A percentile compares a stretch with the other conserved stretches of the same genome.
Conservation (phyloP, 2,329 filamentous ascomycete species). For the Rhytidhysteron rufulum region DNA sequence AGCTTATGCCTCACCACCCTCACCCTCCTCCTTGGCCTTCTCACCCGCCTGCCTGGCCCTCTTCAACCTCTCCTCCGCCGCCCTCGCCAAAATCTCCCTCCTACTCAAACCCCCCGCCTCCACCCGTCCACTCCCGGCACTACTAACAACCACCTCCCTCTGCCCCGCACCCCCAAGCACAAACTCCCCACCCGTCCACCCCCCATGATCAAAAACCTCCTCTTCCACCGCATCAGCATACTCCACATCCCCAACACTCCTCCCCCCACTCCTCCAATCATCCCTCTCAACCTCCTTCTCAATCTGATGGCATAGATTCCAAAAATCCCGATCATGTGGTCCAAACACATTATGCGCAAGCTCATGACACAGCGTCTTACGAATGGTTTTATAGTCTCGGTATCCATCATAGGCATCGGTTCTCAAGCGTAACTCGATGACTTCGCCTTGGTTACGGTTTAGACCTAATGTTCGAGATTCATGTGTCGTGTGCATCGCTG, state of each 20-base stretch:
- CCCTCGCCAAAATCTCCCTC: constrained; percentile 70
- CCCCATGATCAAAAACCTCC: constrained; percentile 37
- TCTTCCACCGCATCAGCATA: constrained; percentile 31
- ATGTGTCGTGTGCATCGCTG: constrained; percentile 74
- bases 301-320: constrained; percentile 82
- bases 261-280: constrained; percentile 72
- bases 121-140: constrained; percentile 20
- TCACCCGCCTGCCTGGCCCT: constrained; percentile 45
- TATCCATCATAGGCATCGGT: constrained; percentile 95
- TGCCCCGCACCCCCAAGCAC: constrained; percentile 31
- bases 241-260: constrained; percentile 29
- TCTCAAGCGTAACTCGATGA: constrained; percentile 84
- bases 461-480: constrained; percentile 80
- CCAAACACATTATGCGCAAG: constrained; percentile 86
- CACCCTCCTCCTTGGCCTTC: constrained; percentile 24
- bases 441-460: constrained; percentile 83
- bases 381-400: constrained; percentile 84
- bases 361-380: constrained; percentile 92
- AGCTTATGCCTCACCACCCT: too few species aligned
- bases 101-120: constrained; percentile 54
- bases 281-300: constrained; percentile 78
- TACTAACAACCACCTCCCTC: constrained; percentile 15
- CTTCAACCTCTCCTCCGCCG: constrained; percentile 64
- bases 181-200: constrained; percentile 41
- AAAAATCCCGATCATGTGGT: constrained; percentile 82